phyloP scores from a whole-genome alignment of 2,329 filamentous ascomycete genomes.

The Diaporthe aspalathi region DNA sequence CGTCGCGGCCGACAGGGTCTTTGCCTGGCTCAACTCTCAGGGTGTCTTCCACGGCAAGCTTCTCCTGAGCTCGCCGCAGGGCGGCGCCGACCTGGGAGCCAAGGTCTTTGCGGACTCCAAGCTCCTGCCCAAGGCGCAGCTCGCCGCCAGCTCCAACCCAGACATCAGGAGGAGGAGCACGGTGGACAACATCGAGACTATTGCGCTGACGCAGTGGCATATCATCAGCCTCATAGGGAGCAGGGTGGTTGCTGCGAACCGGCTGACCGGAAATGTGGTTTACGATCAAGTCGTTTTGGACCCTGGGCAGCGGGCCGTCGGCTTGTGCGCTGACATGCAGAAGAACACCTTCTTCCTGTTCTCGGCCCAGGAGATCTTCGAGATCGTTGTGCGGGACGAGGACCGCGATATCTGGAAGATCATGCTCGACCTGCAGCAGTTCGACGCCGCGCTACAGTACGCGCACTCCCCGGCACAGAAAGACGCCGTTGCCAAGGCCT shows the following conservation, averaged over 20 bases:
- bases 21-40: conserved; percentile 90
- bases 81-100: conserved; percentile 70
- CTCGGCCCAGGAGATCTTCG: conserved; percentile 89
- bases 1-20: conserved; percentile 74
- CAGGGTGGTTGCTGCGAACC: conserved; percentile 85
- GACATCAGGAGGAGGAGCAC: conserved; percentile 72
- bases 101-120: conserved; percentile 84
- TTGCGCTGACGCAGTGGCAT: conserved; percentile 94
- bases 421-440: conserved; percentile 86
- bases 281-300: conserved; percentile 91
- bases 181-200: conserved; percentile 80
- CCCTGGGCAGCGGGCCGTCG: conserved; percentile 81
- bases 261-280: conserved; percentile 85
- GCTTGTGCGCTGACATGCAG: conserved; percentile 87
- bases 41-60: conserved; percentile 91
- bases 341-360: conserved; percentile 99
- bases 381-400: conserved; percentile 91
- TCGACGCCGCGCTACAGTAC: conserved; percentile 87
- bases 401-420: conserved; percentile 95
- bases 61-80: conserved; percentile 66
- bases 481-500: conserved; percentile 91
- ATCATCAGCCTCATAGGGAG: conserved; percentile 85
- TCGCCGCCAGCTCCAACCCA: conserved; percentile 73
- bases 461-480: conserved; percentile 84
- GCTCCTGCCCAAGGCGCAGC: conserved; percentile 78